Percentiles rank a stretch among this genome's conserved stretches.
Evolutionary conservation across 352 stramenopile species (phyloP).

Genomic region (Pilasporangium apinafurcum): DNA sequence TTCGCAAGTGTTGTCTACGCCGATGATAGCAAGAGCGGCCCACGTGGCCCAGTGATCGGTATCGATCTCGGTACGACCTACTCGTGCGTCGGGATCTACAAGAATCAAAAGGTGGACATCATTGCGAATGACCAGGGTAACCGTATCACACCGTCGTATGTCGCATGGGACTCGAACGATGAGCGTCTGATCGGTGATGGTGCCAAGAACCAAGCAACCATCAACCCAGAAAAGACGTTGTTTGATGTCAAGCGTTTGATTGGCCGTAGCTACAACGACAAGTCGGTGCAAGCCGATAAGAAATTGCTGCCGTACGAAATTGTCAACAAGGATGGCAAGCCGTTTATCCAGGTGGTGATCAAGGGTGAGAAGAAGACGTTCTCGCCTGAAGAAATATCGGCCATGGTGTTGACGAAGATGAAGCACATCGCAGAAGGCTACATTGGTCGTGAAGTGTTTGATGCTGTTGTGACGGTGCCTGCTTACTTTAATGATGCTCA

Average conservation of each 20-base stretch:
- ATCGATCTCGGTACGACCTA: constrained; percentile 77
- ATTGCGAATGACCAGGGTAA: constrained; percentile 97
- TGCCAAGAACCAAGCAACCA: constrained; percentile 99
- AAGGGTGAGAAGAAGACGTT: constrained; percentile 93
- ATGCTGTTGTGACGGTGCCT: constrained; percentile 98
- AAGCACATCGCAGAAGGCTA: constrained; percentile 98
- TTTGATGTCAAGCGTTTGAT: constrained; percentile 99
- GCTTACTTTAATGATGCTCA: constrained; percentile 99
- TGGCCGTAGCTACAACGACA: constrained; percentile 94
- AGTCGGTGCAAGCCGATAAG: constrained; percentile 97
- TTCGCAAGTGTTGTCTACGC: constrained; percentile 22
- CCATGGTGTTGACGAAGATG: constrained; percentile 99
- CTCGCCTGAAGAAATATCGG: constrained; percentile 97
- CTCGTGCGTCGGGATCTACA: constrained; percentile 86
- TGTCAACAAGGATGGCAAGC: constrained; percentile 88
- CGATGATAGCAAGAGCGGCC: constrained; percentile 50
- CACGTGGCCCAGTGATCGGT: constrained; percentile 67
- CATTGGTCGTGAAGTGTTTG: constrained; percentile 94
- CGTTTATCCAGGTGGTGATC: constrained; percentile 91
- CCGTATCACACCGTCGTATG: constrained; percentile 98
- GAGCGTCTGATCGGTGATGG: constrained; percentile 97
- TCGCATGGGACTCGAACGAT: constrained; percentile 94
- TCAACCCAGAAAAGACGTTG: constrained; percentile 99
- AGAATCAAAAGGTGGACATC: constrained; percentile 96
- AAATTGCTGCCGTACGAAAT: constrained; percentile 98